Percentiles rank a stretch among this genome's conserved stretches.
These are phyloP conservation scores for Talaromyces sp. DNA, from an alignment of 2,329 filamentous ascomycete species.

Conservation along the genomic window DNA sequence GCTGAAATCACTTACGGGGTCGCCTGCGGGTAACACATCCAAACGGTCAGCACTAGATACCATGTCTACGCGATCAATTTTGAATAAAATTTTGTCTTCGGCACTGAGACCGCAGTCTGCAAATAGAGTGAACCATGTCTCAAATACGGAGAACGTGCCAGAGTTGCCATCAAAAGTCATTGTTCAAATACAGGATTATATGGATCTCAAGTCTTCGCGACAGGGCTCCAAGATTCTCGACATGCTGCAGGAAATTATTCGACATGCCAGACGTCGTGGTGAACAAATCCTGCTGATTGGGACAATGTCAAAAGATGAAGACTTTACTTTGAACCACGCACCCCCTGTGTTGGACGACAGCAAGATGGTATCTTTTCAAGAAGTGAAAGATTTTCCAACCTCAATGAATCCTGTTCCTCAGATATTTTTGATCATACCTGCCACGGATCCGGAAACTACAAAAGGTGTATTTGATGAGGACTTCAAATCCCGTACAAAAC, in stretches of 20 bases:
- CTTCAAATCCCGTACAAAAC: conserved; percentile 43
- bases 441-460: conserved; percentile 32
- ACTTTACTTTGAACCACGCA: background rate
- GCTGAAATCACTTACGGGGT: conserved; percentile 25
- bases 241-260: conserved; percentile 65
- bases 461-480: conserved; percentile 44
- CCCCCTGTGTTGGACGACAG: background rate
- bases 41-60: background rate
- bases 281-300: conserved; percentile 72
- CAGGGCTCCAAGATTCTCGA: conserved; percentile 66
- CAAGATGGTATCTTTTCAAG: background rate
- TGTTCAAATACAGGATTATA: conserved; percentile 74
- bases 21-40: conserved; percentile 18
- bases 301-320: conserved; percentile 53
- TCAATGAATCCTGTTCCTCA: conserved; percentile 39
- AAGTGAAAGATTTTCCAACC: conserved; percentile 19
- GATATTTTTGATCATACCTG: conserved; percentile 51
- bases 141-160: conserved; percentile 22
- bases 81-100: background rate
- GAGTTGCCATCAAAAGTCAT: conserved; percentile 49
- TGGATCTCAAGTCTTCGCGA: conserved; percentile 65
- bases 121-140: conserved; percentile 14
- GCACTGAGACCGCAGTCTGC: background rate
- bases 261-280: conserved; percentile 66
- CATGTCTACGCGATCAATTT: background rate